Evolutionary conservation across 257 asterid species (phyloP), one percentile per base, ranked within the genome.

Genomic region (Solanum corneliomulleri): DNA sequence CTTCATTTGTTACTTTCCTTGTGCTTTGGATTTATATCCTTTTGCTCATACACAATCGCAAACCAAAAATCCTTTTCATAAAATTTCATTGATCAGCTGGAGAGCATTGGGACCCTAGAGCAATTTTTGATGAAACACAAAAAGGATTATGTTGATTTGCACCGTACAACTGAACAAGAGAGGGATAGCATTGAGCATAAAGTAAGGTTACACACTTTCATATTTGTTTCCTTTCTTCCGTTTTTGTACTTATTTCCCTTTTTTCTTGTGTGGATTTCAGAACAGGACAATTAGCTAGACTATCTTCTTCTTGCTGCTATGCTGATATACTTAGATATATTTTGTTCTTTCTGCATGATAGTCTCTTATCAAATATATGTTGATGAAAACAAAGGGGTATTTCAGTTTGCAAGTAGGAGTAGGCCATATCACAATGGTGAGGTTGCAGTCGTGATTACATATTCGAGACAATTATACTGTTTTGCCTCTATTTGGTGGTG

Each of bases 161-260:
- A 93, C 91, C 98, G 98, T 85, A 93, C 97, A 14, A 96, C 99
- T 47, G 96, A 94, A 91, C 94, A 93, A 87, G 99, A 97, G 92
- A 93, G 97, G 83, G 99, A 97, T 88, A 90, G 93, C 94, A 96
- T 97, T 84, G 99, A 97, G 91, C 98, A 94, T 86, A 98, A 97
- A 93, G 99, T 97, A 91, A 86, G 94, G 75, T 47, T 70, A 49
- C 69, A 47, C 31, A 29, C 42, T 80, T 11, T 1, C 29, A 29
- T 47, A 49, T 29, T 1, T 80, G 42, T 80, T 47, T 80, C 11
- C 83, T 7, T 76, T 76, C 58, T 47, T 80, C 68, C 1, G 6
- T 80, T 45, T 39, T 27, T 39, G 18, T 41, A 21, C 83, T 23
- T 47, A 1, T 47, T 80, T 27, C 13, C 66, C 2, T 27, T 16